Percentiles rank a stretch among this genome's conserved stretches.
These are phyloP conservation scores for Fusarium liriodendri DNA, from an alignment of 2,329 filamentous ascomycete genomes.

Conservation along the genomic window DNA sequence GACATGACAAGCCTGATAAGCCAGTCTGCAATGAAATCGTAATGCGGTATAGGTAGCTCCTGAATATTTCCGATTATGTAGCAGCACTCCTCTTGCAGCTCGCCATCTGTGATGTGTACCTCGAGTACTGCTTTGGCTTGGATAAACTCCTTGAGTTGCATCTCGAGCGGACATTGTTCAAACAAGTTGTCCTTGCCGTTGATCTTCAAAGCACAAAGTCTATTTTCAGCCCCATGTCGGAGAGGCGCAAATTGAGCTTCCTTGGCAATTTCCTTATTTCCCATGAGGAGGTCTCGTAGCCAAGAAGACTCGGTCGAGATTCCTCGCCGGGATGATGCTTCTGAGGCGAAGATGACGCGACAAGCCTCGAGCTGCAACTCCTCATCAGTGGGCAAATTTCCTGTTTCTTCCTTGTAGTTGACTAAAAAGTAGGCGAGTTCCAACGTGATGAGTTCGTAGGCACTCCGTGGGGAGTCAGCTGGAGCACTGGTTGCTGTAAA, in stretches of 20 bases:
- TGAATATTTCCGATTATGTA: background rate
- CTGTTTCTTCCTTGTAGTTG: background rate
- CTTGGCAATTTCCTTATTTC: background rate
- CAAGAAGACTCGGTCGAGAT: background rate
- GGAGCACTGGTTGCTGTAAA: background rate
- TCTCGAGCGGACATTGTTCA: background rate
- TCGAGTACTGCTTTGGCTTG: background rate
- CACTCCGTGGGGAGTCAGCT: background rate
- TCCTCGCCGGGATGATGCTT: background rate
- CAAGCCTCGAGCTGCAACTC: background rate
- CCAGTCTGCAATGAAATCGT: background rate
- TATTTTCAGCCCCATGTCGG: background rate
- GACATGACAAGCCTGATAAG: background rate
- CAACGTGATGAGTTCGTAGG: background rate
- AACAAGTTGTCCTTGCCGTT: background rate
- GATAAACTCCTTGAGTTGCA: background rate
- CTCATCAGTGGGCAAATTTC: background rate
- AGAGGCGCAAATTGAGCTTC: background rate
- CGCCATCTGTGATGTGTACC: background rate
- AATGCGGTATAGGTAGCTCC: background rate
- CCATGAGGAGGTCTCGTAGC: background rate
- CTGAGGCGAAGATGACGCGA: background rate
- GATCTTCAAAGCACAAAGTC: background rate
- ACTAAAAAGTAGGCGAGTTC: background rate
- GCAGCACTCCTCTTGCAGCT: background rate